Conservation (phyloP, 1,284 basidiomycete genomes). For the Tremellales sp. region DNA sequence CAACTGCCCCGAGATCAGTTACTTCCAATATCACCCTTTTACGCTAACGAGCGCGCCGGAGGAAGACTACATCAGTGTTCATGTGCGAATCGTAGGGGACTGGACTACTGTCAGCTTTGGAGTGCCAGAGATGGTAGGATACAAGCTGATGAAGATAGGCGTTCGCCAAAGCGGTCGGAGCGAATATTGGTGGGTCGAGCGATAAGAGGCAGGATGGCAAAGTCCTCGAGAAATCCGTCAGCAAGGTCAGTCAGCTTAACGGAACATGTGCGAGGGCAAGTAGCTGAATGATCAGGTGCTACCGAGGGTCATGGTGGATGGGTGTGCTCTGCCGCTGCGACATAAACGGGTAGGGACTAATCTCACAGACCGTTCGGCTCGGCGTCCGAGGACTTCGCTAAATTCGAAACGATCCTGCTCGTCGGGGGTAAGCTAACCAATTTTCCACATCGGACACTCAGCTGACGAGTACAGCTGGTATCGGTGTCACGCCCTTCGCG, state of each 20-base stretch:
- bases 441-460: not conserved
- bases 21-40: conserved; percentile 91
- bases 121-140: not conserved
- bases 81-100: conserved; percentile 80
- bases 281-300: conserved; percentile 57
- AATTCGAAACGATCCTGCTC: conserved; percentile 73
- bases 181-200: conserved; percentile 58
- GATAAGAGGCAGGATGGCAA: conserved; percentile 56
- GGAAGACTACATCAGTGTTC: conserved; percentile 76
- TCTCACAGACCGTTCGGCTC: conserved; percentile 66
- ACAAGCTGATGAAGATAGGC: conserved; percentile 30
- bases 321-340: conserved; percentile 14
- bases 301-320: conserved; percentile 84
- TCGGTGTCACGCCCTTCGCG: conserved; percentile 89
- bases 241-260: no score
- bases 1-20: conserved; percentile 72
- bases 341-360: conserved; percentile 1
- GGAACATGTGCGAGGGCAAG: not conserved
- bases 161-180: conserved; percentile 74
- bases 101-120: conserved; percentile 60
- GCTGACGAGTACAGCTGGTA: conserved; percentile 57
- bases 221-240: conserved; percentile 39
- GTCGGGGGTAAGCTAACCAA: conserved; percentile 57
- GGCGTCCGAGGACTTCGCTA: conserved; percentile 70
- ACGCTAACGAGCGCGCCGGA: conserved; percentile 65